These are phyloP conservation scores for Calonectria naviculata DNA, from an alignment of 2,329 filamentous ascomycete species.

Conservation along the genomic window DNA sequence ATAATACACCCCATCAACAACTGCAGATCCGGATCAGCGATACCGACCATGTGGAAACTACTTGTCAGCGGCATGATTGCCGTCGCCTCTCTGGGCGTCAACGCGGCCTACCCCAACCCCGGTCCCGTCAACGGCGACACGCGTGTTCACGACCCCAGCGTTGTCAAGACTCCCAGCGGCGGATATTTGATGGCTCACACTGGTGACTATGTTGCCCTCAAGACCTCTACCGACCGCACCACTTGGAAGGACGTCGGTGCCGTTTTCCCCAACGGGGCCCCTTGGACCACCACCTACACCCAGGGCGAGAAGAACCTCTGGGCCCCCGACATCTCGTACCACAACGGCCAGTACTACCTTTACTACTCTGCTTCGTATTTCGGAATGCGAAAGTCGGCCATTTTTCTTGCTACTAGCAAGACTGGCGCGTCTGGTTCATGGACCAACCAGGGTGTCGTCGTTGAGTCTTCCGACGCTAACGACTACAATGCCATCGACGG, in stretches of 20 bases:
- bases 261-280: not conserved
- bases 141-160: not conserved
- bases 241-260: not conserved
- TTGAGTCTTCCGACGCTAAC: not conserved
- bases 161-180: not conserved
- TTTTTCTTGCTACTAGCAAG: constrained; percentile 31
- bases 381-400: constrained; percentile 26
- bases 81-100: not conserved
- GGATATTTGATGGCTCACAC: not conserved
- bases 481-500: not conserved
- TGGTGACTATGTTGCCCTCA: not conserved
- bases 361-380: constrained; percentile 48
- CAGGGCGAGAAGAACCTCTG: constrained; percentile 44
- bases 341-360: constrained; percentile 44
- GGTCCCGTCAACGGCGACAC: constrained; percentile 2
- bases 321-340: constrained; percentile 66
- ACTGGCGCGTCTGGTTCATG: constrained; percentile 32
- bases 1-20: not conserved
- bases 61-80: constrained; percentile 12
- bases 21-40: not conserved
- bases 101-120: not conserved
- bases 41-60: constrained; percentile 8
- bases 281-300: constrained; percentile 35
- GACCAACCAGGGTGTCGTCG: not conserved
- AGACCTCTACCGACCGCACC: not conserved